A percentile compares a stretch with the other conserved stretches of the same genome.
Conservation (phyloP, 306 rosid genomes). For the Rosa lucieae region DNA sequence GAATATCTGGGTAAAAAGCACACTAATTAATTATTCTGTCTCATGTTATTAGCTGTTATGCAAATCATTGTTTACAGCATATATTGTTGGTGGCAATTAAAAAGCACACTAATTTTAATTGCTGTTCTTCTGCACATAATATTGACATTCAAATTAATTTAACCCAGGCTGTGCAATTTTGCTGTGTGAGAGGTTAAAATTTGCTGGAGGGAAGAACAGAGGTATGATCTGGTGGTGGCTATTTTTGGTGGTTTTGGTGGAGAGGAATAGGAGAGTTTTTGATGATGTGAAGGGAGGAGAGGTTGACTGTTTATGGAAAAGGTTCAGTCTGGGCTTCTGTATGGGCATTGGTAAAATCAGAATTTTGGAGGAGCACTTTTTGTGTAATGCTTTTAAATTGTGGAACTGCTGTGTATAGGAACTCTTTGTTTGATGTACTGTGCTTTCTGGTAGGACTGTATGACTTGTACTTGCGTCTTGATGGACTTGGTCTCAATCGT, state of each 20-base stretch:
- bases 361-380: background rate
- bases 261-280: background rate
- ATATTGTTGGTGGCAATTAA: background rate
- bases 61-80: background rate
- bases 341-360: background rate
- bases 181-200: background rate
- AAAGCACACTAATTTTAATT: no score
- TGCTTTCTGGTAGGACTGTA: no score
- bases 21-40: background rate
- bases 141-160: background rate
- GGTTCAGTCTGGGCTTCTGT: background rate
- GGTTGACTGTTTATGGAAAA: background rate
- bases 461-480: background rate
- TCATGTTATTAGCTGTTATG: background rate
- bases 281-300: background rate
- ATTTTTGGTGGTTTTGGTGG: background rate
- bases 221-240: background rate
- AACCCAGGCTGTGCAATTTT: background rate
- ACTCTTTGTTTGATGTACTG: background rate
- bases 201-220: background rate
- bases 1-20: background rate
- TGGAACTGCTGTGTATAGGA: background rate
- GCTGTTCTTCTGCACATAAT: no score
- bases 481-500: background rate
- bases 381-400: background rate